Percentiles rank a stretch among this genome's conserved stretches.
Conservation (phyloP, 495 filamentous ascomycete genomes). For the Hamigera avellanea region DNA sequence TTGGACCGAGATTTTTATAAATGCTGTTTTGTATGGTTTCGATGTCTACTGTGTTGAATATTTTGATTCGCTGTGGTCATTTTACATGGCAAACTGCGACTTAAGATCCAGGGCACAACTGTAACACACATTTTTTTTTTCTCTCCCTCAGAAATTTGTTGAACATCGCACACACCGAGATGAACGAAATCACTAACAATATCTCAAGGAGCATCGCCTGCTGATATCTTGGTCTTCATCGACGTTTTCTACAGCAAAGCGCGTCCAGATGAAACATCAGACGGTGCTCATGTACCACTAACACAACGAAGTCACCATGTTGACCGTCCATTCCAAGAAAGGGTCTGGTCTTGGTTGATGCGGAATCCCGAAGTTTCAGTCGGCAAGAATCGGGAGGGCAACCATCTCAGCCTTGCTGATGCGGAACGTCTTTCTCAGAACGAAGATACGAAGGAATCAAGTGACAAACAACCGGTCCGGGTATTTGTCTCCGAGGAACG, state of each 20-base stretch:
- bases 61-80: no score
- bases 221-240: slow-evolving; percentile 26
- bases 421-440: slow-evolving; percentile 18
- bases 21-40: background rate
- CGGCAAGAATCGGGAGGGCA: slow-evolving; percentile 27
- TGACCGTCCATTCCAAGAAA: slow-evolving; percentile 38
- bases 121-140: no score
- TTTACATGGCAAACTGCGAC: no score
- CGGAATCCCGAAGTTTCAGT: slow-evolving; percentile 41
- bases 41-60: no score
- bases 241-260: slow-evolving; percentile 25
- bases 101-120: no score
- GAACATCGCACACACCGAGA: no score
- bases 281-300: background rate
- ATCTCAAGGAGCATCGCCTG: slow-evolving; percentile 27
- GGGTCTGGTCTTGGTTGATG: slow-evolving; percentile 46
- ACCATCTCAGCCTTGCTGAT: slow-evolving; percentile 34
- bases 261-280: slow-evolving; percentile 7
- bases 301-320: slow-evolving; percentile 17
- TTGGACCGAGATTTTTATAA: no score
- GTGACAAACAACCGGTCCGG: slow-evolving; percentile 16
- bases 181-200: no score
- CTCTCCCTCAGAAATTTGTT: no score
- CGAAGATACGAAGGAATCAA: background rate
- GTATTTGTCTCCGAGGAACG: slow-evolving; percentile 50